These are phyloP conservation scores for Yamadazyma diddensiae DNA, from an alignment of 1,139 yeast species.

Conservation along the genomic window DNA sequence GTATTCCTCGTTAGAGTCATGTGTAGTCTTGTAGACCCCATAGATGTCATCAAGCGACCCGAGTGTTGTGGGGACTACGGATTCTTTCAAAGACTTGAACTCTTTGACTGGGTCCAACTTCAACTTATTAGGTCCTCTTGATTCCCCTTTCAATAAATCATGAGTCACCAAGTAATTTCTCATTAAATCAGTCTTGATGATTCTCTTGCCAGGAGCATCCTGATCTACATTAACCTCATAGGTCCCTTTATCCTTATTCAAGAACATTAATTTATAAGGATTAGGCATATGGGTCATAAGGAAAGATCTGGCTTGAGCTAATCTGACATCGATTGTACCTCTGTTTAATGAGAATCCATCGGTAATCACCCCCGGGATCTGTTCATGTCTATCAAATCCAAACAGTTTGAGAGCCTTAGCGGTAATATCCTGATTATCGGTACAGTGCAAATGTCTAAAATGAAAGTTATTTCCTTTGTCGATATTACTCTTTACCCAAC, in stretches of 20 bases:
- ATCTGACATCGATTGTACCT: conserved; percentile 22
- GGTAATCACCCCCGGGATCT: conserved; percentile 23
- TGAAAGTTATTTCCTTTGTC: conserved; percentile 11
- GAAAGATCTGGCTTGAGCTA: conserved; percentile 25
- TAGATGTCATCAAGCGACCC: conserved; percentile 17
- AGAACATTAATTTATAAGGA: conserved; percentile 23
- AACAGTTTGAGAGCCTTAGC: conserved; percentile 18
- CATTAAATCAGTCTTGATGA: conserved; percentile 25
- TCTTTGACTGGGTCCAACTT: conserved; percentile 19
- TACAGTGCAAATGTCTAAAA: conserved; percentile 16
- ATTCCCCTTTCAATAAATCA: conserved; percentile 2
- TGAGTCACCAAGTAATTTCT: conserved; percentile 19
- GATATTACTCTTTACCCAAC: conserved; percentile 11
- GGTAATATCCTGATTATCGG: conserved; percentile 18
- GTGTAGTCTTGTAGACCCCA: conserved; percentile 17
- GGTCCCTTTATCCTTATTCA: conserved; percentile 24
- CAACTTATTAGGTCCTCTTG: conserved; percentile 11
- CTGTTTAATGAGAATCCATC: conserved; percentile 16
- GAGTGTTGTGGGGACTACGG: conserved; percentile 11
- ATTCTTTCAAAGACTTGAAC: conserved; percentile 13
- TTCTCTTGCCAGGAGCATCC: conserved; percentile 15
- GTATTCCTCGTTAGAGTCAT: conserved; percentile 7
- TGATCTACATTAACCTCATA: conserved; percentile 23
- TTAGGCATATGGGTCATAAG: conserved; percentile 23
- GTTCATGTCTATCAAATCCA: conserved; percentile 22